These are phyloP conservation scores for Nyctanthes arbortristis DNA, from an alignment of 257 asterid species.

Conservation along the genomic window DNA sequence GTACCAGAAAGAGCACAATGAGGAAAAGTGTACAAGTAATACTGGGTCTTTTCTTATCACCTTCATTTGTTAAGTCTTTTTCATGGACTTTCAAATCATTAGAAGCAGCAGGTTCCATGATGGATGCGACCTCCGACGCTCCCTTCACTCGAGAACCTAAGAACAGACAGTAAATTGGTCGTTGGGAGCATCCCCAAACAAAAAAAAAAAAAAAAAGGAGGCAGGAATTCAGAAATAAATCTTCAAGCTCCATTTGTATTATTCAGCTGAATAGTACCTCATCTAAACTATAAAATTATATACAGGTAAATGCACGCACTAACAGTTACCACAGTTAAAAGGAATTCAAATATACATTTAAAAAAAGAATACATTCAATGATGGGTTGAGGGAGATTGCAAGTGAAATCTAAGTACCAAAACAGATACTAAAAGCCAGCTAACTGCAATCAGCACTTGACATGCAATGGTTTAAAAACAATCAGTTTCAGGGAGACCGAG, in stretches of 20 bases:
- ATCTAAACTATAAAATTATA: background rate
- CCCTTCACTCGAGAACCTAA: constrained; percentile 34
- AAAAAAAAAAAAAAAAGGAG: too few relatives aligned
- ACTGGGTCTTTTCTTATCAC: constrained; percentile 28
- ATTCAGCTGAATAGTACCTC: background rate
- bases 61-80: constrained; percentile 36
- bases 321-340: too few relatives aligned
- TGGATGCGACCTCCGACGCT: constrained; percentile 20
- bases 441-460: background rate
- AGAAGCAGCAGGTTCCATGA: constrained; percentile 20
- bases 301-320: too few relatives aligned
- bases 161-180: constrained; percentile 8
- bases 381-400: background rate
- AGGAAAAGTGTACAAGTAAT: background rate
- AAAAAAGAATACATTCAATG: too few relatives aligned
- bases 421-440: background rate
- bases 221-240: background rate
- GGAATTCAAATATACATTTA: too few relatives aligned
- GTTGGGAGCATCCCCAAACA: too few relatives aligned
- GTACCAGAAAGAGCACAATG: background rate
- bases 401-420: background rate
- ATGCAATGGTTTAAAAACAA: background rate
- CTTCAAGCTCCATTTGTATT: background rate
- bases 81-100: constrained; percentile 27
- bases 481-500: background rate